Base-by-base conservation (phyloP, 768 basidiomycete genomes). In the Serendipita sp. region DNA sequence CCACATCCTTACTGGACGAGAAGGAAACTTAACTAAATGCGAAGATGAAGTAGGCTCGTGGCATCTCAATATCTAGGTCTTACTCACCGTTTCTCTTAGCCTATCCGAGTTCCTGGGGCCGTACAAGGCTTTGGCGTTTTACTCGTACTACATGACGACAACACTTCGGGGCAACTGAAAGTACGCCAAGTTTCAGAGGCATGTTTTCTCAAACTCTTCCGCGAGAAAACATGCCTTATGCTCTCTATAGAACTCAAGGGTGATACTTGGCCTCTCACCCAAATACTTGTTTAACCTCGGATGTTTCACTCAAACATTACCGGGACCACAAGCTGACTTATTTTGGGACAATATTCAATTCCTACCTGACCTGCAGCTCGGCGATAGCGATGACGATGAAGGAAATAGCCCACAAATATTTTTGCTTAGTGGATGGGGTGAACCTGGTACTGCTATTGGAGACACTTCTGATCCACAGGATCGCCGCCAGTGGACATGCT, bases 121-220 rank as follows among this genome's bases (percentile, higher is more conserved):
- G 80, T 91, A 1, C 90, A 92, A 75, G 84, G 83, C 0, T 92
- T 86, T 69, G 89, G 89, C n/a, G 85, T 91, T 0, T 77, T 91
- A 2, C 80, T 92, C 60, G 86, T 80, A 1, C 74, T 90, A 0
- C 83, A 86, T 66, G 82, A 87, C 68, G 72, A 79, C 16, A 76
- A 79, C 5, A 81, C 85, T 28, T 73, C 72, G 1, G 81, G 77
- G 0, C 74, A 76, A 2, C 73, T 90, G 11, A 68, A 79, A 4
- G 87, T 92, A 44, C 79, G 83, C 11, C 89, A 91, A 70, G 87
- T 88, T 0, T 91, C 89, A 34, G 89, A 90, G 78, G 88, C 87
- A 71, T 64, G 75, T 68, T 28, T 34, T 56, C 38, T 8, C 63
- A 35, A 24, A 62, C 51, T 58, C 11, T 11, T n/a, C 37, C 16